Conservation (phyloP, 2,329 filamentous ascomycete genomes). For the Ophiostoma sp. region DNA sequence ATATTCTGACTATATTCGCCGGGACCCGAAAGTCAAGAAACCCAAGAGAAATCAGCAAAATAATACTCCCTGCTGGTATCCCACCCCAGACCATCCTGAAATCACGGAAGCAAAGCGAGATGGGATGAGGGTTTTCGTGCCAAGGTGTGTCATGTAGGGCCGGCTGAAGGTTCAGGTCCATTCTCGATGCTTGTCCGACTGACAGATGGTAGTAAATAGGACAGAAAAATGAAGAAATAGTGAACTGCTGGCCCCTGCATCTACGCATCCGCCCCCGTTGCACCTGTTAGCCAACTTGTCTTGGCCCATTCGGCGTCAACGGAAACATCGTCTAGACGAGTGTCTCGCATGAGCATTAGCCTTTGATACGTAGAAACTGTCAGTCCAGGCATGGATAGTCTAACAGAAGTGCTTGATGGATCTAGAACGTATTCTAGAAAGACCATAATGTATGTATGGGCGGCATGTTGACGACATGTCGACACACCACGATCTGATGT, state of each 20-base stretch:
- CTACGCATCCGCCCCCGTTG: background rate
- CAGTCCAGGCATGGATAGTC: background rate
- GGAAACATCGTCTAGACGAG: background rate
- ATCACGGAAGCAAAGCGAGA: background rate
- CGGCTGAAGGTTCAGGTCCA: background rate
- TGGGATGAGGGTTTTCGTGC: background rate
- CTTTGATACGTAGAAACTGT: background rate
- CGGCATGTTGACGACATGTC: background rate
- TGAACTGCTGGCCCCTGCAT: background rate
- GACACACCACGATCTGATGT: constrained; percentile 1
- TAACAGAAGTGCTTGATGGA: background rate
- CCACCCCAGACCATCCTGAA: background rate
- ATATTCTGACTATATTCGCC: background rate
- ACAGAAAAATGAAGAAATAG: background rate
- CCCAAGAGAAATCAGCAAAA: background rate
- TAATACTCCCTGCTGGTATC: background rate
- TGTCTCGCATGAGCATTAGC: background rate
- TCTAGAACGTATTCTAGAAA: background rate
- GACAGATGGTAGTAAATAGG: background rate
- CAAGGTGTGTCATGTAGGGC: constrained; percentile 3
- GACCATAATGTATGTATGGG: background rate
- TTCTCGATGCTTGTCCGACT: background rate
- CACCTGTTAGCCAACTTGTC: background rate
- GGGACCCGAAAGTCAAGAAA: background rate
- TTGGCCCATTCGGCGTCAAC: background rate